Conservation (phyloP, 768 basidiomycete species). For the Suillus tomentosus region DNA sequence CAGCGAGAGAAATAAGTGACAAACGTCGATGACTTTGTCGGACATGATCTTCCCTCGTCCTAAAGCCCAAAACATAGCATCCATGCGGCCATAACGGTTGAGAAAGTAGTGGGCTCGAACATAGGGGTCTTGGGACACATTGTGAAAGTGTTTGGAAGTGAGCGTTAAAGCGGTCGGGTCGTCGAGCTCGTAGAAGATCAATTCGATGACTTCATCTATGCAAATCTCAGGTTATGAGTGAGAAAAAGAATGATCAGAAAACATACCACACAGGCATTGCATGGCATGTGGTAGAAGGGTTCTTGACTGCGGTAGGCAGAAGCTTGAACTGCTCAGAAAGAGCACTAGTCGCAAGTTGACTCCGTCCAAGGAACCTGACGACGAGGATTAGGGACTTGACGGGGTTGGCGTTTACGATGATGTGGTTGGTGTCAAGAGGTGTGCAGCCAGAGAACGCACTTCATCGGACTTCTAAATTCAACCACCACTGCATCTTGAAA, state of each 20-base stretch:
- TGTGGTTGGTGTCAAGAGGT: constrained; percentile 38
- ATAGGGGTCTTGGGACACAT: constrained; percentile 72
- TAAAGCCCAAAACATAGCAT: constrained; percentile 77
- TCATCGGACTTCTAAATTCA: constrained; percentile 40
- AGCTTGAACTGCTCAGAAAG: constrained; percentile 8
- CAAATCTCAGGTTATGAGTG: constrained; percentile 13
- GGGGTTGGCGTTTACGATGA: constrained; percentile 31
- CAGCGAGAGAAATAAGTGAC: constrained; percentile 33
- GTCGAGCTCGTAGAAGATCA: constrained; percentile 71
- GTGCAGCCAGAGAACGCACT: constrained; percentile 31
- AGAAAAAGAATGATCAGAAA: constrained; percentile 15
- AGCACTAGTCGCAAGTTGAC: constrained; percentile 1
- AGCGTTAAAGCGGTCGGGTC: constrained; percentile 63
- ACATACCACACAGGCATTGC: constrained; percentile 70
- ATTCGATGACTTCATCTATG: constrained; percentile 65
- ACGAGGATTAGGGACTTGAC: background rate
- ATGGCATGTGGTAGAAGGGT: constrained; percentile 35
- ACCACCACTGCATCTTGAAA: constrained; percentile 18
- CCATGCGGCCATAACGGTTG: constrained; percentile 64
- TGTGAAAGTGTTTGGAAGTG: constrained; percentile 57
- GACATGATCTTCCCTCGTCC: constrained; percentile 67
- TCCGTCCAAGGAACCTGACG: background rate
- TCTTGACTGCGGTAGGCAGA: constrained; percentile 7
- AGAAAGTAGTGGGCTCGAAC: constrained; percentile 80
- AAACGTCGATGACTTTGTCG: constrained; percentile 69